phyloP scores from a whole-genome alignment of 495 filamentous ascomycete genomes.

The Daldinia bambusicola region DNA sequence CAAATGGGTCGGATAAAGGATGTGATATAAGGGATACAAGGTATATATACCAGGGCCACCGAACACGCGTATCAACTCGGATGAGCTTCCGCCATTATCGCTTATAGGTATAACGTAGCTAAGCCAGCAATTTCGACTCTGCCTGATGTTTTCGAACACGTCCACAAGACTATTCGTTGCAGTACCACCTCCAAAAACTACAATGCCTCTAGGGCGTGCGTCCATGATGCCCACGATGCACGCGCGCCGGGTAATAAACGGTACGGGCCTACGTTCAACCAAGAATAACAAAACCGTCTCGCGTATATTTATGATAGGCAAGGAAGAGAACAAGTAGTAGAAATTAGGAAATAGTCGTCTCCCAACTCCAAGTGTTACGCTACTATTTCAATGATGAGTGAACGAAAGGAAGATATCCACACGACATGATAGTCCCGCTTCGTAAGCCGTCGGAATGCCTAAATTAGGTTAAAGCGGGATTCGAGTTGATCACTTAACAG shows the following conservation, averaged over 20 bases:
- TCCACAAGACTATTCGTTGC: slow-evolving; percentile 95
- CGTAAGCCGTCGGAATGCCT: not conserved
- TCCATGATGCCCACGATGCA: slow-evolving; percentile 30
- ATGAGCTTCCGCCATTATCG: slow-evolving; percentile 93
- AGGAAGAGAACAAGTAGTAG: too few species aligned
- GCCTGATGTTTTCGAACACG: slow-evolving; percentile 80
- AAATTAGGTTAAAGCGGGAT: slow-evolving; percentile 1
- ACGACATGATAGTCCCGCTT: not conserved
- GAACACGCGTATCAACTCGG: slow-evolving; percentile 90
- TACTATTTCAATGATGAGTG: not conserved
- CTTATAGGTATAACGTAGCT: slow-evolving; percentile 93
- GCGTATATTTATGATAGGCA: too few species aligned
- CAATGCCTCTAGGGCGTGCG: slow-evolving; percentile 61
- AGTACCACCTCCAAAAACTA: slow-evolving; percentile 88
- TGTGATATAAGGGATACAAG: not conserved
- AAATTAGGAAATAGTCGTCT: too few species aligned
- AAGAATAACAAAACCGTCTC: not conserved
- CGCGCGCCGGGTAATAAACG: not conserved
- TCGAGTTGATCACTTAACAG: not conserved
- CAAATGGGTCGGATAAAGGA: slow-evolving; percentile 3
- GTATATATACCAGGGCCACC: slow-evolving; percentile 72
- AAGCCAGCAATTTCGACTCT: slow-evolving; percentile 73
- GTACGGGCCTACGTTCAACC: not conserved
- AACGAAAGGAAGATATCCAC: not conserved
- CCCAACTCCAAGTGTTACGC: not conserved